Base-by-base conservation (phyloP, 106 monocot genomes). In the Iris macrosiphon region DNA sequence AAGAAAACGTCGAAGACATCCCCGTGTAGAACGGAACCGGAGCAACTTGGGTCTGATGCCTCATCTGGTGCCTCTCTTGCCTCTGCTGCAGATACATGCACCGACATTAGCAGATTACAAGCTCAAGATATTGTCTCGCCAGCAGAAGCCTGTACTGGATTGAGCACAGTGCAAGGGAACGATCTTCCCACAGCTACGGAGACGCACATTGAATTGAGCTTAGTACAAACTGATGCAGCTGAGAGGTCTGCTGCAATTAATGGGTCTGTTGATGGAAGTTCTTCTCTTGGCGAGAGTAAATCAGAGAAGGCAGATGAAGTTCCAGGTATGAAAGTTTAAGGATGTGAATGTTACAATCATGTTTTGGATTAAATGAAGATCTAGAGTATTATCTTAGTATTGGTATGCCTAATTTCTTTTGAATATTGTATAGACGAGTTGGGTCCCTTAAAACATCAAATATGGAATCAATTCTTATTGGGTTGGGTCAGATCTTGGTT, bases 301-400 rank as follows among this genome's bases (percentile, higher is more conserved):
- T 66, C 59, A 46, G 74, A 78, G 30, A 88, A 84, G 68, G 47
- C 40, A 18, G 88, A 83, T 24, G 87, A 94, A 12, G 40, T 84
- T 69, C 76, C 75, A 75, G 94, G 94, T 88, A 61, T 22, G 43
- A 46, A 24, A 27, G 6, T 57, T 42, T 22, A 35, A 6, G 34
- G 34, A 35, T 35, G 4, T 35, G 4, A 35, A 35, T 10, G 7
- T 35, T 35, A 10, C 34, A 35, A 35, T 35, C 10, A 10, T 6
- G 34, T 35, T 35, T n/a, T n/a, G n/a, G n/a, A n/a, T n/a, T n/a
- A n/a, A n/a, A n/a, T n/a, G n/a, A n/a, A n/a, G n/a, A n/a, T n/a
- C n/a, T n/a, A n/a, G n/a, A n/a, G n/a, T n/a, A n/a, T n/a, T n/a
- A n/a, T n/a, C n/a, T n/a, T n/a, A n/a, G n/a, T n/a, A n/a, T n/a